These are phyloP conservation scores for Metschnikowia sp. DNA, from an alignment of 805 yeast genomes.

Conservation along the genomic window DNA sequence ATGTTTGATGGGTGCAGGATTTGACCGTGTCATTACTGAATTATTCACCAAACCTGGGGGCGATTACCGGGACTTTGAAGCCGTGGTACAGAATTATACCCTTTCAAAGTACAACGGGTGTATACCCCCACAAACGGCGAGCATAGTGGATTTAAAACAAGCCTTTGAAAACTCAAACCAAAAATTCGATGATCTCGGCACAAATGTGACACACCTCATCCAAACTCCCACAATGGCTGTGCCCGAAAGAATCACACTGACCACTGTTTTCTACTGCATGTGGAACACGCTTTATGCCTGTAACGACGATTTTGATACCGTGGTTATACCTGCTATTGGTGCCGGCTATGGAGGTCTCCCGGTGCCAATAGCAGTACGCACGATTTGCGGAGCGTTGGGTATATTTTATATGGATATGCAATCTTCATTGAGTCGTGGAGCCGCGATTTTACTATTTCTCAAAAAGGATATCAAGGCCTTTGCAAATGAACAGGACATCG, in stretches of 20 bases:
- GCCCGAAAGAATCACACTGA: conserved; percentile 16
- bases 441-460: conserved; percentile 19
- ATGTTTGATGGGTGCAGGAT: conserved; percentile 30
- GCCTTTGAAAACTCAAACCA: conserved; percentile 1
- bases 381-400: conserved; percentile 21
- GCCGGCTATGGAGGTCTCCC: conserved; percentile 25
- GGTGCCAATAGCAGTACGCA: conserved; percentile 15
- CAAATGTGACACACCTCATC: conserved; percentile 1
- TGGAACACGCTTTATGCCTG: conserved; percentile 20
- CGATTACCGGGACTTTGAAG: conserved; percentile 14
- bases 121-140: conserved; percentile 16
- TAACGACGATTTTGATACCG: conserved; percentile 4
- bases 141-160: conserved; percentile 13
- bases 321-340: conserved; percentile 27
- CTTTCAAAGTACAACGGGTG: conserved; percentile 18
- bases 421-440: conserved; percentile 15
- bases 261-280: conserved; percentile 19
- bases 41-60: conserved; percentile 6
- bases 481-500: conserved; percentile 3
- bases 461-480: conserved; percentile 18
- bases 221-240: conserved; percentile 26
- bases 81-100: conserved; percentile 17
- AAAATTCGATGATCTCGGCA: not conserved
- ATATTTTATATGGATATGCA: conserved; percentile 14
- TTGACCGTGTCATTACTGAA: conserved; percentile 21